Base-by-base conservation (phyloP, 345 rosid genomes). In the Triadica sebifera region DNA sequence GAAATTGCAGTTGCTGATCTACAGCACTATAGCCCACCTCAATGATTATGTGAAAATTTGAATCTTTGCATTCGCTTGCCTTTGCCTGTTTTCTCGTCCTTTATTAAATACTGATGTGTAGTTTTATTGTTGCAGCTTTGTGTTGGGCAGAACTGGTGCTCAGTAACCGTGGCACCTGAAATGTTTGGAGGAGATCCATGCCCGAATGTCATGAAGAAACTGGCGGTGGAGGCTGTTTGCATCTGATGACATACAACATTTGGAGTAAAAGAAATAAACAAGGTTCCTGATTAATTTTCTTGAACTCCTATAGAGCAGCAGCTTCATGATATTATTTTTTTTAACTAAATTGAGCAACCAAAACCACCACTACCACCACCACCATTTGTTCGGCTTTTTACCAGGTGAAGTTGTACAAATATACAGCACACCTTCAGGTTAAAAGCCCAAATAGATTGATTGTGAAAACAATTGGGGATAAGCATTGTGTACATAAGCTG, bases 171-270 rank as follows among this genome's bases (percentile, higher is more conserved):
- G 34, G 96, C 99, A 61, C 99, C 98, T 0, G 94, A 75, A 66
- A 93, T 95, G 87, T 95, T 95, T 45, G 98, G 98, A 9, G 99
- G 98, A 70, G 99, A 95, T 79, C 99, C 99, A 0, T 95, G 99
- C 76, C 96, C 92, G 0, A 84, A 65, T 41, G 84, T 93, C 75
- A 93, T 90, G 99, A 95, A 95, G 88, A 92, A 93, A 66, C 93
- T 95, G 12, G 89, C 96, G 0, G 98, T 91, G 29, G 99, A 95
- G 84, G 97, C 86, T 24, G 65, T 96, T 69, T 96, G 99, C 75
- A 82, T 89, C 47, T 43, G 47, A 43, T 43, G 47, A 10, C 8
- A 6, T 43, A 43, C 34, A 2, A 29, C 34, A 29, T 29, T 29
- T 29, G 34, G 34, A 29, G 34, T 29, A 29, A 29, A 29, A 29